phyloP scores from a whole-genome alignment of 2,329 filamentous ascomycete genomes.

The Cadophora sp. region DNA sequence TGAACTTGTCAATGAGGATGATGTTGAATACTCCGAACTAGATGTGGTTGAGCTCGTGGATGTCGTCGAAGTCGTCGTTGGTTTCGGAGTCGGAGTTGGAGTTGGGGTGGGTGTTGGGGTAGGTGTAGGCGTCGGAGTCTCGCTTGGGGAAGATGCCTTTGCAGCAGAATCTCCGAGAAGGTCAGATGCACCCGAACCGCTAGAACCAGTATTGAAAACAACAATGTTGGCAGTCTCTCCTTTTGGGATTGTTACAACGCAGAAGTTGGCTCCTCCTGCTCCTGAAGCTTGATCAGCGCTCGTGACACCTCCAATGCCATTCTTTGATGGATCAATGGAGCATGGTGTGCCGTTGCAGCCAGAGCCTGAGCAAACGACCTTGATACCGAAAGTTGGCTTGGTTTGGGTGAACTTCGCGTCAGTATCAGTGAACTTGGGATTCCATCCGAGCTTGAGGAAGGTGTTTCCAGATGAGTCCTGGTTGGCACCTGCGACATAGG shows the following conservation, averaged over 20 bases:
- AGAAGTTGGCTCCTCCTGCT: constrained; percentile 74
- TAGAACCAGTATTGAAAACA: constrained; percentile 55
- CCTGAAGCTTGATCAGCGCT: constrained; percentile 62
- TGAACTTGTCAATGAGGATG: constrained; percentile 32
- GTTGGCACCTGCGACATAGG: constrained; percentile 80
- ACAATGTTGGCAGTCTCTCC: constrained; percentile 72
- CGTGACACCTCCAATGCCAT: constrained; percentile 62
- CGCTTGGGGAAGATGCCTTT: constrained; percentile 33
- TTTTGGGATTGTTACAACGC: constrained; percentile 76
- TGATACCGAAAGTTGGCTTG: constrained; percentile 70
- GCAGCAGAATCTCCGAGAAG: constrained; percentile 15
- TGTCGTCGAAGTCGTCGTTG: constrained; percentile 1
- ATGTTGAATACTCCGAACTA: constrained; percentile 22
- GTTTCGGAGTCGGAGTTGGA: constrained; percentile 25
- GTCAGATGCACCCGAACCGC: constrained; percentile 9
- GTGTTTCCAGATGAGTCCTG: constrained; percentile 68
- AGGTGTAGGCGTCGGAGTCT: constrained; percentile 36
- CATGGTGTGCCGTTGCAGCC: constrained; percentile 78
- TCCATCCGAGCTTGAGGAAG: constrained; percentile 79
- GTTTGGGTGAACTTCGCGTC: constrained; percentile 54
- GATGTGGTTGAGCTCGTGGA: constrained; percentile 12
- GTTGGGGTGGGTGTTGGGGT: constrained; percentile 37
- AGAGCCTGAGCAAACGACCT: constrained; percentile 70
- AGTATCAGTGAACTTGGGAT: constrained; percentile 71
- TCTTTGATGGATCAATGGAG: constrained; percentile 66